Base-by-base conservation (phyloP, 345 rosid genomes). In the Linum usitatissimum region DNA sequence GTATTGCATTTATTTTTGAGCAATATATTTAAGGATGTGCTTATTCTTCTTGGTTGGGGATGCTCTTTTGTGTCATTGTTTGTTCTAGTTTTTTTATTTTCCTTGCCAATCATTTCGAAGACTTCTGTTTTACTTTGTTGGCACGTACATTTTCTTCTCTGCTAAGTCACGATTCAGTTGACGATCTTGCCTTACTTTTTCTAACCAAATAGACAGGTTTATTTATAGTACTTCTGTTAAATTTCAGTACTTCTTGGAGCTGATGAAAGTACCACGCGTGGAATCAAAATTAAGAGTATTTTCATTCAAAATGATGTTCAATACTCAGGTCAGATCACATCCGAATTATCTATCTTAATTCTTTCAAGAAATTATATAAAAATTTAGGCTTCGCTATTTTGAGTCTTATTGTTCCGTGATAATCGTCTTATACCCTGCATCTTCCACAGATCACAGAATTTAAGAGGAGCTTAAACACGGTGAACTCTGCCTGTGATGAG, bases 211-310 rank as follows among this genome's bases (percentile, higher is more conserved):
- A 40, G 6, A 38, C n/a, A 28, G 6, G 6, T 4, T 53, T 19
- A 39, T 62, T 30, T 48, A 39, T 30, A 42, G 9, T 51, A 19
- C 12, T 18, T 51, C 61, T 48, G 17, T 58, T 40, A 28, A 45
- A 6, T 45, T 58, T 21, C 87, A 93, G 99, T 93, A 70, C 70
- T 90, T 93, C 76, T 62, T 93, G 81, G 97, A 90, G 87, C 85
- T 71, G 65, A 93, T 93, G 97, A 93, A 90, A 81, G 97, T 93
- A 80, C 97, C 99, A 55, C 86, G 99, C 45, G 99, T 90, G 23
- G 99, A 90, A 80, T 91, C 96, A 30, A 93, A 93, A 73, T 75
- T 93, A 54, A 80, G 96, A 82, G 97, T 93, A 53, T 90, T 93
- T 81, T 82, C 95, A 72, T 93, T 93, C 86, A 93, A 93, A 79